Conservation (phyloP, 1,139 yeast genomes). For the Hansenula lynferdii region DNA sequence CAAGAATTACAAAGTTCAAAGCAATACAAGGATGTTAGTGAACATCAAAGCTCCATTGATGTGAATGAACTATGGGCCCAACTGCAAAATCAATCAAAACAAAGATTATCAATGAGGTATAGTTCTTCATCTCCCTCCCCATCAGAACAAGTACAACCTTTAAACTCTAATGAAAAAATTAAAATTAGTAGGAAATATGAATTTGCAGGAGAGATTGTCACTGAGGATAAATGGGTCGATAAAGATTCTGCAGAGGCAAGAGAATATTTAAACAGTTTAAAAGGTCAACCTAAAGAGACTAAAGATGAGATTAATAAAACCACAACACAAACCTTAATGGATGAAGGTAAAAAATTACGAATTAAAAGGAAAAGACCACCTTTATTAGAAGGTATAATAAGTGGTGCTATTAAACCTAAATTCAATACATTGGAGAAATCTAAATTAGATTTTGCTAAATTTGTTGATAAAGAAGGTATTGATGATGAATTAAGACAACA, state of each 20-base stretch:
- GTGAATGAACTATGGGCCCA: constrained; percentile 52
- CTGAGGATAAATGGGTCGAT: constrained; percentile 75
- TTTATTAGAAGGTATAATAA: constrained; percentile 64
- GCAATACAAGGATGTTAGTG: constrained; percentile 23
- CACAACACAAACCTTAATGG: too few relatives aligned
- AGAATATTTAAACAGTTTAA: constrained; percentile 47
- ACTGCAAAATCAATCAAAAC: constrained; percentile 21
- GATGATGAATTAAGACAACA: constrained; percentile 74
- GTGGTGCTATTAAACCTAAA: constrained; percentile 58
- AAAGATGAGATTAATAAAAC: constrained; percentile 3
- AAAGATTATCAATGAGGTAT: constrained; percentile 19
- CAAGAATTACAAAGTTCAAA: constrained; percentile 31
- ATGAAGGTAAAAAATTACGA: constrained; percentile 25
- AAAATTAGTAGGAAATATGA: constrained; percentile 74
- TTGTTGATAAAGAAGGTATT: constrained; percentile 83
- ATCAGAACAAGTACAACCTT: constrained; percentile 6
- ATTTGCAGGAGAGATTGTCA: constrained; percentile 82
- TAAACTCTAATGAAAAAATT: constrained; percentile 40
- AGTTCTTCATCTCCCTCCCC: constrained; percentile 20
- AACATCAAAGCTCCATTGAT: constrained; percentile 27
- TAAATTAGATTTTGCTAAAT: constrained; percentile 91
- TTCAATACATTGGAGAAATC: constrained; percentile 91
- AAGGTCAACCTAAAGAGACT: constrained; percentile 25
- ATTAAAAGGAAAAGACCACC: constrained; percentile 64
- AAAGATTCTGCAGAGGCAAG: constrained; percentile 80